Conservation (phyloP, 805 yeast genomes). For the Starmerella scarabaei region DNA sequence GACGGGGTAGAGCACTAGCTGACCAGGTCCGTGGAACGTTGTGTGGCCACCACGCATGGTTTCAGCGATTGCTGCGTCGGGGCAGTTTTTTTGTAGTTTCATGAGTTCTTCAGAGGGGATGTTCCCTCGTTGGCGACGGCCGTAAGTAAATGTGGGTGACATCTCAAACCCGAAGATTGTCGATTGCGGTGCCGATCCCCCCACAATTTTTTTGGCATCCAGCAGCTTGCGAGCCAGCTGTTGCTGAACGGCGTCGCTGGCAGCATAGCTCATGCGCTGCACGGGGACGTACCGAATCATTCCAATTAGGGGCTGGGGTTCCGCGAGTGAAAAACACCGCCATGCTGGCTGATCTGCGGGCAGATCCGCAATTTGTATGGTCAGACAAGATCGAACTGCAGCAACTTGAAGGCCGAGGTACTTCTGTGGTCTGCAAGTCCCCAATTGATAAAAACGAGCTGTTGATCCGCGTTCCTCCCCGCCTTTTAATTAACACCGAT, state of each 20-base stretch:
- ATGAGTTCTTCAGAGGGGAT: conserved; percentile 27
- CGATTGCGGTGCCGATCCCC: conserved; percentile 26
- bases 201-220: conserved; percentile 16
- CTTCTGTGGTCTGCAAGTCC: conserved; percentile 43
- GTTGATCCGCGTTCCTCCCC: conserved; percentile 17
- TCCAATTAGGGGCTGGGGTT: neutral
- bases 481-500: conserved; percentile 13
- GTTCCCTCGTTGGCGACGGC: conserved; percentile 59
- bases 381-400: conserved; percentile 27
- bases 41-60: conserved; percentile 89
- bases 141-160: conserved; percentile 70
- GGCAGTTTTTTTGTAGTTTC: conserved; percentile 14
- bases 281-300: conserved; percentile 17
- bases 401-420: conserved; percentile 40
- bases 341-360: neutral
- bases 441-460: conserved; percentile 24
- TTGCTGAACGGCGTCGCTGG: conserved; percentile 17
- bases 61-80: conserved; percentile 49
- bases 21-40: conserved; percentile 96
- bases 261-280: conserved; percentile 17
- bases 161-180: conserved; percentile 80
- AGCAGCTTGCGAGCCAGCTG: conserved; percentile 14
- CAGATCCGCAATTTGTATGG: conserved; percentile 10
- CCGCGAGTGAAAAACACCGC: neutral
- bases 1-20: conserved; percentile 71